A percentile compares a stretch with the other conserved stretches of the same genome.
Evolutionary conservation across 1,284 basidiomycete genomes (phyloP).

Genomic region (Takashimella tepidaria): DNA sequence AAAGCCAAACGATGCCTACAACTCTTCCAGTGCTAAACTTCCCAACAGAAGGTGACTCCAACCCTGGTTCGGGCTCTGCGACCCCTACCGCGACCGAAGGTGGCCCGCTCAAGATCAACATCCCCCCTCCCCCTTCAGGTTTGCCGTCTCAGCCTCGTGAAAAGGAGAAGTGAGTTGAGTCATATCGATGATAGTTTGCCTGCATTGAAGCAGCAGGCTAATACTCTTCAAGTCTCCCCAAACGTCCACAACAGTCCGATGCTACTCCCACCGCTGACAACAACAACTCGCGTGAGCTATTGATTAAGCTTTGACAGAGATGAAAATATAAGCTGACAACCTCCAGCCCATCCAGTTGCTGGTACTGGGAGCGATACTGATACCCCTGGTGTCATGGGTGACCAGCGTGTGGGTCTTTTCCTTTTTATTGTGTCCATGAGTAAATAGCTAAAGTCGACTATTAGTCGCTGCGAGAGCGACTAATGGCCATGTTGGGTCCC

Average conservation of each 20-base stretch:
- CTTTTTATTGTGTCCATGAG: background rate
- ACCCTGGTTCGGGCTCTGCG: conserved; percentile 20
- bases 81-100: conserved; percentile 29
- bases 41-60: background rate
- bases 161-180: conserved; percentile 37
- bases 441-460: background rate
- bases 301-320: background rate
- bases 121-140: conserved; percentile 54
- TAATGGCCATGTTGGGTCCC: conserved; percentile 36
- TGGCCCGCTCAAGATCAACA: conserved; percentile 63
- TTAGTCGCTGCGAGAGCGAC: conserved; percentile 42
- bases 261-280: conserved; percentile 1
- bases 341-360: conserved; percentile 14
- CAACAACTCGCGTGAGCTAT: conserved; percentile 1
- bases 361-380: conserved; percentile 32
- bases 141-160: conserved; percentile 52
- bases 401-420: conserved; percentile 19
- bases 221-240: conserved; percentile 6
- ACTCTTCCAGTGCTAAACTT: background rate
- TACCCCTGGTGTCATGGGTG: conserved; percentile 29
- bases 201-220: too few relatives aligned
- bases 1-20: conserved; percentile 6
- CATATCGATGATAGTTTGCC: too few relatives aligned
- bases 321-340: background rate
- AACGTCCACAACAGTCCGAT: conserved; percentile 2